A percentile compares a stretch with the other conserved stretches of the same genome.
phyloP scores from a whole-genome alignment of 495 filamentous ascomycete species.

The Pyronema omphalodes region DNA sequence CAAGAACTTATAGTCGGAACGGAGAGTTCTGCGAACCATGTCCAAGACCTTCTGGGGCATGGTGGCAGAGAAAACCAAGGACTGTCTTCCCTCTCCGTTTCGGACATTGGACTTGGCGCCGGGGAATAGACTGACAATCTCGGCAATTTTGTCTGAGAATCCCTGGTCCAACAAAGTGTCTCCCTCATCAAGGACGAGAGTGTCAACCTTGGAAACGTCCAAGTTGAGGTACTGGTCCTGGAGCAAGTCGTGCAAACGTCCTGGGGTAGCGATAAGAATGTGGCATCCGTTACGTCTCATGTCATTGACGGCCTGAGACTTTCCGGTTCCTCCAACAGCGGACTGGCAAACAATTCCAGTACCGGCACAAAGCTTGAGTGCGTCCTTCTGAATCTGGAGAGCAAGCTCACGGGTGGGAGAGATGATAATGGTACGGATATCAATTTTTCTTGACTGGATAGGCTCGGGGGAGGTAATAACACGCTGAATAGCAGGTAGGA shows the following conservation, averaged over 20 bases:
- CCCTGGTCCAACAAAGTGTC: slow-evolving; percentile 83
- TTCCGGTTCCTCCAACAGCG: slow-evolving; percentile 78
- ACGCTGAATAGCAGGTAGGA: slow-evolving; percentile 56
- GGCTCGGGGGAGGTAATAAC: slow-evolving; percentile 32
- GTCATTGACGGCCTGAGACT: slow-evolving; percentile 38
- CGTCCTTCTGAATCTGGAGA: slow-evolving; percentile 81
- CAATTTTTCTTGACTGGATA: slow-evolving; percentile 27
- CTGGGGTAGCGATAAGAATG: slow-evolving; percentile 76
- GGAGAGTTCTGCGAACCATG: slow-evolving; percentile 52
- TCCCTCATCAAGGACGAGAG: slow-evolving; percentile 86
- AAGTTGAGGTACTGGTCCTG: slow-evolving; percentile 47
- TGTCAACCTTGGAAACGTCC: slow-evolving; percentile 50
- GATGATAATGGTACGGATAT: slow-evolving; percentile 77
- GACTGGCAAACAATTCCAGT: slow-evolving; percentile 63
- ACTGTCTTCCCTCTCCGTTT: slow-evolving; percentile 49
- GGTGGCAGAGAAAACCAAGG: slow-evolving; percentile 85
- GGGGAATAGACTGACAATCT: slow-evolving; percentile 52
- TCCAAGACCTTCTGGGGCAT: slow-evolving; percentile 64
- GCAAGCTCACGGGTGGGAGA: slow-evolving; percentile 91
- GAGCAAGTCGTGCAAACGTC: slow-evolving; percentile 70
- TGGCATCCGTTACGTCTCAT: slow-evolving; percentile 67
- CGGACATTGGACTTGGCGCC: slow-evolving; percentile 26
- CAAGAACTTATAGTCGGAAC: slow-evolving; percentile 60
- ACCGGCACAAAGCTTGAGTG: slow-evolving; percentile 42
- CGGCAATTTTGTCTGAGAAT: slow-evolving; percentile 57